Percentiles rank a stretch among this genome's conserved stretches.
phyloP scores from a whole-genome alignment of 805 yeast species.

The Metschnikowia peoriensis region DNA sequence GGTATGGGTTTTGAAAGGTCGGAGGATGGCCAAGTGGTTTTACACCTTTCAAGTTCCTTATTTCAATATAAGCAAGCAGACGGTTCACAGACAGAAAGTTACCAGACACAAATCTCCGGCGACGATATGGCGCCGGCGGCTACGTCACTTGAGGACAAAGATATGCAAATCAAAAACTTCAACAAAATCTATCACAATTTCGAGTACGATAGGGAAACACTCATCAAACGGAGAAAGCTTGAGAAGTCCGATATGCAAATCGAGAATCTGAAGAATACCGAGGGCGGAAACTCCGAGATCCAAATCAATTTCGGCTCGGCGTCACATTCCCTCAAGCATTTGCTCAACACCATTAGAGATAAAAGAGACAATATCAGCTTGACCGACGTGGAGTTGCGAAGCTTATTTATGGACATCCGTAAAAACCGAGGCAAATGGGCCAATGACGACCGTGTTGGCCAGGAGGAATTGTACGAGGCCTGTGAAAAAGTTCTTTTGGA shows the following conservation, averaged over 20 bases:
- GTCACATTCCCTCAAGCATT: slow-evolving; percentile 60
- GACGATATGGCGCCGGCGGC: slow-evolving; percentile 12
- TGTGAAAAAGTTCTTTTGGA: slow-evolving; percentile 94
- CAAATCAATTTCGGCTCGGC: slow-evolving; percentile 39
- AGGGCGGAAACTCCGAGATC: slow-evolving; percentile 33
- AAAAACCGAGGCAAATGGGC: slow-evolving; percentile 98
- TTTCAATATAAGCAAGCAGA: slow-evolving; percentile 13
- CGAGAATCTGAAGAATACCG: slow-evolving; percentile 28
- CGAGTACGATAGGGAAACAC: slow-evolving; percentile 73
- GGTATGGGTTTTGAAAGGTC: slow-evolving; percentile 19
- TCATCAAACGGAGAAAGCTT: slow-evolving; percentile 69
- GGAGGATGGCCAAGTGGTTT: slow-evolving; percentile 29
- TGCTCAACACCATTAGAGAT: slow-evolving; percentile 73
- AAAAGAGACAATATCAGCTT: slow-evolving; percentile 72
- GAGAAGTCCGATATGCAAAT: slow-evolving; percentile 79
- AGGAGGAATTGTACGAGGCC: slow-evolving; percentile 95
- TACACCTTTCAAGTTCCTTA: slow-evolving; percentile 35
- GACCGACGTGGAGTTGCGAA: slow-evolving; percentile 80
- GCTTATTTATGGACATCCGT: slow-evolving; percentile 85
- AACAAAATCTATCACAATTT: slow-evolving; percentile 72
- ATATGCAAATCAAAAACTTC: slow-evolving; percentile 55
- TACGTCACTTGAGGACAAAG: slow-evolving; percentile 37
- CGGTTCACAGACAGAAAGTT: slow-evolving; percentile 10
- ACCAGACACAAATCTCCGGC: slow-evolving; percentile 11
- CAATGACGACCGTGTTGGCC: slow-evolving; percentile 91